Evolutionary conservation across 2,329 filamentous ascomycete genomes (phyloP), one percentile per base, ranked within the genome.

Genomic region (Anisogramma anomala): DNA sequence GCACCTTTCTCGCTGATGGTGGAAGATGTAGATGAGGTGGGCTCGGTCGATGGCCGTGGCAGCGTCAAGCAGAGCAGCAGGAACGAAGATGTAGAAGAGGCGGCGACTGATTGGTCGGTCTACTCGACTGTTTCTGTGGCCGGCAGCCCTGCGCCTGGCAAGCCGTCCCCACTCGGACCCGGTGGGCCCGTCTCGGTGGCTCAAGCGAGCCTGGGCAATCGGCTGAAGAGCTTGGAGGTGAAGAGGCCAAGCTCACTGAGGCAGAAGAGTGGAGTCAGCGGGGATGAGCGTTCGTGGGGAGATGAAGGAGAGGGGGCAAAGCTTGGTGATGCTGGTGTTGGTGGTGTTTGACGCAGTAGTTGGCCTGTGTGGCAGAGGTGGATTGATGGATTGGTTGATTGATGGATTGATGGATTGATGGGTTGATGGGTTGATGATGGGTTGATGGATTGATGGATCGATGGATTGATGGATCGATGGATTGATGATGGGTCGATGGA

Each of bases 141-240:
- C 18, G 23, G 34, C 7, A n/a, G 23, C 3, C 25, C 25, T 20
- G 17, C 20, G 9, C 30, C 34, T 23, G 30, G 28, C 10, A 55
- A 54, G 33, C 51, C 55, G 18, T 49, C 50, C 7, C 40, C 46
- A 6, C 52, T 54, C 6, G 53, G 52, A 3, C 55, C 55, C 17
- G 30, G 30, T 9, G 22, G 22, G 5, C 54, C 56, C 18, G 57
- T 60, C 1, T 64, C 60, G 4, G 61, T 64, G 32, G 67, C 71
- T 8, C 59, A 61, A 39, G 55, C 74, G 50, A 73, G 67, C 39
- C 56, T 74, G 28, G 69, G 68, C 4, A 67, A 63, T 46, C 61
- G 70, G 50, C 52, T 75, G 17, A 68, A 65, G 52, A 70, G 38
- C 8, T 26, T 47, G 2, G 45, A 47, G 22, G 22, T 9, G 6